Evolutionary conservation across 1,284 basidiomycete species (phyloP).

Genomic region (Malassezia dermatis): DNA sequence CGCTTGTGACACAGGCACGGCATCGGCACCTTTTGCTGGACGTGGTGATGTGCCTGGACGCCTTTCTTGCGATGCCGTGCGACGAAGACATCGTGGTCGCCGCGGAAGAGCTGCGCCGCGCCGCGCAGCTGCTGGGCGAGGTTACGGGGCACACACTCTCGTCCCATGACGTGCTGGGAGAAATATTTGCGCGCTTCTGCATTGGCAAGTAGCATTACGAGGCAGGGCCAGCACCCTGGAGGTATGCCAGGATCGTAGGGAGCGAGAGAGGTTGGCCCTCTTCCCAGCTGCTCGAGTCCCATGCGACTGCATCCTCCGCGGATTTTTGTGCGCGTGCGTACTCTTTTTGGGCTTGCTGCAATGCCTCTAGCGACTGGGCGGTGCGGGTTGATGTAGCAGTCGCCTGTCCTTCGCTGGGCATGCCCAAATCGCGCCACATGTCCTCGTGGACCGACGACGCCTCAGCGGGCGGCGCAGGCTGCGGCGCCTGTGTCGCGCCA

Average conservation of each 20-base stretch:
- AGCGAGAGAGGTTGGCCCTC: background rate
- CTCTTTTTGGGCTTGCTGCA: background rate
- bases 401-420: background rate
- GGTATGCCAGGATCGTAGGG: background rate
- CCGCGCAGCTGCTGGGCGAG: constrained; percentile 66
- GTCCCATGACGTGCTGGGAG: constrained; percentile 68
- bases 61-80: constrained; percentile 51
- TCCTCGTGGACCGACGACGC: background rate
- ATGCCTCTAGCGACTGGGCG: background rate
- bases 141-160: constrained; percentile 61
- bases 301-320: background rate
- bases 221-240: background rate
- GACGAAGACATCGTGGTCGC: constrained; percentile 63
- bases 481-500: background rate
- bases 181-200: constrained; percentile 59
- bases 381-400: background rate
- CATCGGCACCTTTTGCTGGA: constrained; percentile 65
- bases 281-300: background rate
- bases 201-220: constrained; percentile 25
- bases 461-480: background rate
- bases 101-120: constrained; percentile 74
- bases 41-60: constrained; percentile 58
- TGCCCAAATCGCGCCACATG: background rate
- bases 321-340: background rate
- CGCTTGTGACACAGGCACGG: constrained; percentile 66